phyloP scores from a whole-genome alignment of 331 rosid species.

The Cydonia oblonga region DNA sequence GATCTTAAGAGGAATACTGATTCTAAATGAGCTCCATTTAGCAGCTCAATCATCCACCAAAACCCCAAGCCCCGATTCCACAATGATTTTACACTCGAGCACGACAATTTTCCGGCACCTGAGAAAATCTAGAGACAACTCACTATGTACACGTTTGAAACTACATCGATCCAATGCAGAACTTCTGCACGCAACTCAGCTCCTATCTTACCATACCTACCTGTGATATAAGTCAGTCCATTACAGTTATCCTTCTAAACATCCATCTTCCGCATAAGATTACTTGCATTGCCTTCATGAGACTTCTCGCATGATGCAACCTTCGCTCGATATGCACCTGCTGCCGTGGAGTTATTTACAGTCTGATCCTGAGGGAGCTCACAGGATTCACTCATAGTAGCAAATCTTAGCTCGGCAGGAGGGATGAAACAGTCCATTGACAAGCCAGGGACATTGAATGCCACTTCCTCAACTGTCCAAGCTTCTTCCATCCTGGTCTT shows the following conservation, averaged over 20 bases:
- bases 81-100: neutral
- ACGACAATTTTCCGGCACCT: constrained; percentile 4
- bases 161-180: constrained; percentile 11
- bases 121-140: constrained; percentile 17
- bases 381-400: constrained; percentile 75
- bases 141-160: constrained; percentile 33
- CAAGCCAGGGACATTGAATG: constrained; percentile 89
- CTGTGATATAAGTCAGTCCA: constrained; percentile 14
- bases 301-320: constrained; percentile 31
- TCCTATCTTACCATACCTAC: constrained; percentile 23
- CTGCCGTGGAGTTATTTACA: constrained; percentile 34
- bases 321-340: constrained; percentile 41
- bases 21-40: constrained; percentile 1
- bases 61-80: constrained; percentile 7
- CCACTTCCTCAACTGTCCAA: constrained; percentile 97
- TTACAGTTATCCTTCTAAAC: constrained; percentile 19
- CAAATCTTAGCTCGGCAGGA: constrained; percentile 81
- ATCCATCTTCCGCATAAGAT: constrained; percentile 19
- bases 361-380: constrained; percentile 69
- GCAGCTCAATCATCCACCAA: constrained; percentile 16
- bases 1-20: neutral
- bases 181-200: constrained; percentile 8
- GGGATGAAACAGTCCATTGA: constrained; percentile 94
- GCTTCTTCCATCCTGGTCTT: constrained; percentile 99
- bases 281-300: constrained; percentile 10